A percentile compares a stretch with the other conserved stretches of the same genome.
phyloP scores from a whole-genome alignment of 768 basidiomycete species.

The Amanita rimosa region DNA sequence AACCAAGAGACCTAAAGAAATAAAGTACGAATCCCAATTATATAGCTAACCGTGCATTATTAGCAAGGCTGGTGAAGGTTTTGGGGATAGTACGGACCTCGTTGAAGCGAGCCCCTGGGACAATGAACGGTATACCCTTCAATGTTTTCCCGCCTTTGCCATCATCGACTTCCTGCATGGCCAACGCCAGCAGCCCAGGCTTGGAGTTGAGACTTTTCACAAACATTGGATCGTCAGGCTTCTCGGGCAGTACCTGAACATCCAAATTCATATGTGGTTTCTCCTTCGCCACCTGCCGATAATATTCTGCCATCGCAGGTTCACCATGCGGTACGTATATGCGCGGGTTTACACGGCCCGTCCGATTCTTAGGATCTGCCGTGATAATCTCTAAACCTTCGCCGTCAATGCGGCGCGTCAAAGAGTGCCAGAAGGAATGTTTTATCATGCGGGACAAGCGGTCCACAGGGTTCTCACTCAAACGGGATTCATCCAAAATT shows the following conservation, averaged over 20 bases:
- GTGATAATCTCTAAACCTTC: slow-evolving; percentile 96
- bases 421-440: slow-evolving; percentile 95
- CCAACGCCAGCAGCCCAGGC: slow-evolving; percentile 88
- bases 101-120: slow-evolving; percentile 91
- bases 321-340: slow-evolving; percentile 95
- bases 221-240: slow-evolving; percentile 78
- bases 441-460: slow-evolving; percentile 95
- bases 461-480: slow-evolving; percentile 96
- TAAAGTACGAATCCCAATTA: slow-evolving; percentile 96
- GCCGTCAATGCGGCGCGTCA: slow-evolving; percentile 94
- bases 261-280: slow-evolving; percentile 93
- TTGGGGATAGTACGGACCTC: slow-evolving; percentile 42
- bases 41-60: slow-evolving; percentile 45
- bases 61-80: slow-evolving; percentile 1
- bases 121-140: slow-evolving; percentile 94
- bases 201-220: slow-evolving; percentile 92
- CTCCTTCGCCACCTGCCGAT: slow-evolving; percentile 77
- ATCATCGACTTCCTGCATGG: slow-evolving; percentile 88
- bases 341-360: slow-evolving; percentile 77
- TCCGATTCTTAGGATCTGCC: slow-evolving; percentile 96
- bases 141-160: slow-evolving; percentile 67
- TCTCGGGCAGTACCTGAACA: slow-evolving; percentile 80
- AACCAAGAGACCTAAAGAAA: slow-evolving; percentile 85
- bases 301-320: slow-evolving; percentile 92
- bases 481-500: slow-evolving; percentile 95